Conservation (phyloP, 768 basidiomycete genomes). For the Postia placenta region DNA sequence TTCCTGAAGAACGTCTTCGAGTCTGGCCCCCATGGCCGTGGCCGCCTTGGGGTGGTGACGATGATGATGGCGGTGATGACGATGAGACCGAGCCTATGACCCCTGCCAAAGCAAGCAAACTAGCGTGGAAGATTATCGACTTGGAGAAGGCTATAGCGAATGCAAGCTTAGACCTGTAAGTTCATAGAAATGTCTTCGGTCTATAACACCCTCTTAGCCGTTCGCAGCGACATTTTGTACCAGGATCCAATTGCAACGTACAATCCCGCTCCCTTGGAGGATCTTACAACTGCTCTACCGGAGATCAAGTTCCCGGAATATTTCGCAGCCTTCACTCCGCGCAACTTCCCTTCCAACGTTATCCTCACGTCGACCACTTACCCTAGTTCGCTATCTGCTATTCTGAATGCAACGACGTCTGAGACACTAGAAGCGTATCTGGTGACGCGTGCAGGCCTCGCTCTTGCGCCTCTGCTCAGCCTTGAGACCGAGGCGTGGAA, state of each 20-base stretch:
- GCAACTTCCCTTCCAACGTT: constrained; percentile 66
- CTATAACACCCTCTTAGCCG: no score
- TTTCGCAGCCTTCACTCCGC: constrained; percentile 77
- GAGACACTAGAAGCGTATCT: constrained; percentile 86
- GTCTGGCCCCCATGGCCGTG: constrained; percentile 81
- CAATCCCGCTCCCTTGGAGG: constrained; percentile 70
- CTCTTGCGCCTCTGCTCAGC: constrained; percentile 67
- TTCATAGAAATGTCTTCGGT: constrained; percentile 4
- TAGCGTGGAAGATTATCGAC: constrained; percentile 65
- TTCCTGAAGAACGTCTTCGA: constrained; percentile 34
- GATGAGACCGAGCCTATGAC: constrained; percentile 44
- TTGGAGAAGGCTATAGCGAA: constrained; percentile 78
- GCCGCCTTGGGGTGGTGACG: constrained; percentile 78
- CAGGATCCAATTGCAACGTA: constrained; percentile 86
- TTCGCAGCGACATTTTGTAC: constrained; percentile 52
- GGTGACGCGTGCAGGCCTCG: constrained; percentile 65
- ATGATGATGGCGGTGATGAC: constrained; percentile 32
- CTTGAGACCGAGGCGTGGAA: constrained; percentile 73
- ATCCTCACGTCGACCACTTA: constrained; percentile 84
- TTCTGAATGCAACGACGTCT: constrained; percentile 61
- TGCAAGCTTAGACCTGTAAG: constrained; percentile 76
- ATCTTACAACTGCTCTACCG: constrained; percentile 62
- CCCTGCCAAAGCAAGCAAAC: constrained; percentile 46
- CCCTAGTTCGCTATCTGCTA: constrained; percentile 54
- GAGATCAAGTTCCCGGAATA: constrained; percentile 83